Conservation (phyloP, 148 eudicot species). For the Rhododendron williamsianum region DNA sequence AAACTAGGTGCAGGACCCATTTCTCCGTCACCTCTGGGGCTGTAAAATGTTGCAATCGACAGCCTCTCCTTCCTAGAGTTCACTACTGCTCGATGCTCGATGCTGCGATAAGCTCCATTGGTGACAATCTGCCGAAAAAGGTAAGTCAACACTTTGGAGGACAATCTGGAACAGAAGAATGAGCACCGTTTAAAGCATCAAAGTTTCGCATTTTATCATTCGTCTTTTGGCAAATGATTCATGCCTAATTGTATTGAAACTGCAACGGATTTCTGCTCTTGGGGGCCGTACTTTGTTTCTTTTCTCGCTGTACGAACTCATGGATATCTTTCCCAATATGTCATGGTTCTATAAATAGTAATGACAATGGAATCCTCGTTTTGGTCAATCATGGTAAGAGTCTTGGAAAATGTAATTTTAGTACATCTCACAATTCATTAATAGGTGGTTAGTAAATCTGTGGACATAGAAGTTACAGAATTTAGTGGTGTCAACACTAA, state of each 20-base stretch:
- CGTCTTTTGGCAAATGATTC: too few relatives aligned
- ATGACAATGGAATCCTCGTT: too few relatives aligned
- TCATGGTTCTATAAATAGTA: too few relatives aligned
- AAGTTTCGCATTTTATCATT: neutral
- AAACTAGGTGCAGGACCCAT: conserved; percentile 19
- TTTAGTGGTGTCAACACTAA: neutral
- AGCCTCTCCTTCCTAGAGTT: neutral
- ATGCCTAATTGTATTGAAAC: too few relatives aligned
- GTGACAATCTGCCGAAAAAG: neutral
- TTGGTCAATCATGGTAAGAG: too few relatives aligned
- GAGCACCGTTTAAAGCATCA: neutral
- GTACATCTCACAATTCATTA: too few relatives aligned
- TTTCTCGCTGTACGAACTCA: neutral
- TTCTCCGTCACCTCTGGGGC: conserved; percentile 11
- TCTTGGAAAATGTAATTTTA: too few relatives aligned
- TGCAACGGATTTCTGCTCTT: too few relatives aligned
- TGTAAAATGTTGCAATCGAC: conserved; percentile 21
- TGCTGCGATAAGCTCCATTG: neutral
- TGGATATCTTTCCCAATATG: neutral
- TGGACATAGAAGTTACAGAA: too few relatives aligned
- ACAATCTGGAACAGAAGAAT: neutral
- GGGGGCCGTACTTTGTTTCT: too few relatives aligned
- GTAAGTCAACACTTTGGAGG: neutral
- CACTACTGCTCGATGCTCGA: neutral
- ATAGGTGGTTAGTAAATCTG: too few relatives aligned